Conservation (phyloP, 441 rosid species). For the Croton laevigatus region DNA sequence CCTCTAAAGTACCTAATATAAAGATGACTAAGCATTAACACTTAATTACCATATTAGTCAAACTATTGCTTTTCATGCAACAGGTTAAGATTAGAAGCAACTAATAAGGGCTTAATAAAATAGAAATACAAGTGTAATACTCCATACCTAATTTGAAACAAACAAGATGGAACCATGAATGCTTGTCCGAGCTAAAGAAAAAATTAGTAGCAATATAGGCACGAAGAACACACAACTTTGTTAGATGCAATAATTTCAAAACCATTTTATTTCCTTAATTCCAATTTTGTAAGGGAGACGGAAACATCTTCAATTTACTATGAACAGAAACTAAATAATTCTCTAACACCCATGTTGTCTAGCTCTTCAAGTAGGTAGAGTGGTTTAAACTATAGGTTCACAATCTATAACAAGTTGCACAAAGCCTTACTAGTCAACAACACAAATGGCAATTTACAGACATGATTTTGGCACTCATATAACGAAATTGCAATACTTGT, state of each 20-base stretch:
- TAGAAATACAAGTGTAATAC: neutral
- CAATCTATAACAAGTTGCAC: neutral
- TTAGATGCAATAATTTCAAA: neutral
- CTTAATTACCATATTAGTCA: neutral
- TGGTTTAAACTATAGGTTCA: neutral
- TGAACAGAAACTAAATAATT: neutral
- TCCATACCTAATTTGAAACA: neutral
- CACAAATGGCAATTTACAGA: neutral
- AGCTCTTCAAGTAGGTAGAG: neutral
- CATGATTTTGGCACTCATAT: neutral
- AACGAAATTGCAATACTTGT: neutral
- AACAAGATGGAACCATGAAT: neutral
- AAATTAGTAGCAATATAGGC: neutral
- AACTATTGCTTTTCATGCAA: neutral
- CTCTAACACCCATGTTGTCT: neutral
- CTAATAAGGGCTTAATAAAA: too few species aligned
- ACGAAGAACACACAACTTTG: neutral
- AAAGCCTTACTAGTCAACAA: neutral
- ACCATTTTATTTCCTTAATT: neutral
- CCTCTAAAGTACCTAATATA: neutral
- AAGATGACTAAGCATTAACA: neutral
- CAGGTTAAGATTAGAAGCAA: neutral
- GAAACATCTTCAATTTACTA: neutral
- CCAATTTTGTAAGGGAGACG: neutral
- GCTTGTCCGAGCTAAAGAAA: neutral